Evolutionary conservation across 371 early-diverging fungal species (phyloP).

Genomic region (Phascolomyces articulosus): DNA sequence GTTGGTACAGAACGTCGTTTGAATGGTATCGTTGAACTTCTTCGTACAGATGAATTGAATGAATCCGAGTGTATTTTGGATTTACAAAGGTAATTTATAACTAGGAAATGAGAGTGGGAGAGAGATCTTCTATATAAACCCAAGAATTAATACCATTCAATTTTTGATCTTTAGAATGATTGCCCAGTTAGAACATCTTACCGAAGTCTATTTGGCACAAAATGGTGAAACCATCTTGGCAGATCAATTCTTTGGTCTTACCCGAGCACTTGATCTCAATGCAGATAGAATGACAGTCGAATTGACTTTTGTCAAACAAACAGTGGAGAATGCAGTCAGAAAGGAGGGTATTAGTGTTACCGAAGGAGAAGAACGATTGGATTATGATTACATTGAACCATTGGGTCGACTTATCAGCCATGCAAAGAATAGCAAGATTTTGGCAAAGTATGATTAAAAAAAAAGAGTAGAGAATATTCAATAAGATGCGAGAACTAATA

Average conservation of each 20-base stretch:
- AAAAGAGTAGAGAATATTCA: not conserved
- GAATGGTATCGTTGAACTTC: slow-evolving; percentile 68
- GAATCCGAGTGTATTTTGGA: slow-evolving; percentile 63
- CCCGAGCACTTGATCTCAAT: slow-evolving; percentile 62
- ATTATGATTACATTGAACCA: slow-evolving; percentile 60
- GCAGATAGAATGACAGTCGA: slow-evolving; percentile 71
- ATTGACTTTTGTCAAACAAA: slow-evolving; percentile 51
- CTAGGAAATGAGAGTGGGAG: too few species aligned
- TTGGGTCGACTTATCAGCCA: slow-evolving; percentile 55
- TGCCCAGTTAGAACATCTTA: slow-evolving; percentile 69
- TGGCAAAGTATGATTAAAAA: slow-evolving; percentile 50
- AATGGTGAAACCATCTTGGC: slow-evolving; percentile 35
- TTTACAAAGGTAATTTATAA: slow-evolving; percentile 58
- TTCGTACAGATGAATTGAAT: slow-evolving; percentile 76
- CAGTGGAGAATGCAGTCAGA: slow-evolving; percentile 34
- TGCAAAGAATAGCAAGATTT: slow-evolving; percentile 66
- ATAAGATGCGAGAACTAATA: too few species aligned
- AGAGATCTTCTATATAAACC: too few species aligned
- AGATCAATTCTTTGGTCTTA: slow-evolving; percentile 61
- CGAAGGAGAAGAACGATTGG: slow-evolving; percentile 58
- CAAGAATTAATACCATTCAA: too few species aligned
- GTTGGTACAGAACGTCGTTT: slow-evolving; percentile 67
- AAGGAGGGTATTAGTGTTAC: slow-evolving; percentile 36
- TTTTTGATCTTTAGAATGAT: slow-evolving; percentile 47
- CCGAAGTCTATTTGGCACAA: slow-evolving; percentile 58